Base-by-base conservation (phyloP, 768 basidiomycete genomes). In the Boletus rubropictus region DNA sequence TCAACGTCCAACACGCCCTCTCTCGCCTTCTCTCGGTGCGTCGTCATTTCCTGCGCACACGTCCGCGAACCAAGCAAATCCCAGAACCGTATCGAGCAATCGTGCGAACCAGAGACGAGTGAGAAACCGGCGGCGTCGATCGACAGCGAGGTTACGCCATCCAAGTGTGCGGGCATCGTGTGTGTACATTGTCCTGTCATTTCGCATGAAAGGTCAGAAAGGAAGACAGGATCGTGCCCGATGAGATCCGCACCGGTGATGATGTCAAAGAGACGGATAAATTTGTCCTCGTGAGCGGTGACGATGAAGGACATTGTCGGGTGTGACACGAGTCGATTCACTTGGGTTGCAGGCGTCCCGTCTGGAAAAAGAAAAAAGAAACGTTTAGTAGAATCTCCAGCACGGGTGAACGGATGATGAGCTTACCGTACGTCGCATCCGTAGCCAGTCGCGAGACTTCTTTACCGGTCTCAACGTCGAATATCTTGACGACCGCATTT, bases 41-140 rank as follows among this genome's bases (percentile, higher is more conserved):
- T 80, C 27, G 88, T 84, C 50, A 89, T 78, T 66, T 98, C 96
- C 59, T 98, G 94, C 12, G 91, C 69, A 63, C 92, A 95, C 37
- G 83, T 78, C 32, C 80, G 78, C 45, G 83, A 76, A 50, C 84
- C 84, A 29, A 89, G 78, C 40, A 97, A 68, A 64, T 95, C 90
- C 96, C 96, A 99, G 69, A 96, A 86, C 21, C 94, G 87, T 31
- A 91, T 72, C 14, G 91, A 94, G 63, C 93, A 93, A 63, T 98
- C 96, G 64, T 95, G 91, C 46, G 89, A 87, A 33, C 85, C 88
- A 1, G 94, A 91, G 5, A 91, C 86, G 41, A 99, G 78, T 5
- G 84, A 82, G 58, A 90, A 90, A 6, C 89, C 89, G 2, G 93
- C 77, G 0, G 87, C 81, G 54, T 94, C 89, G 52, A 97, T 82